phyloP scores from a whole-genome alignment of 148 eudicot species.

The Vaccinium corymbosum region DNA sequence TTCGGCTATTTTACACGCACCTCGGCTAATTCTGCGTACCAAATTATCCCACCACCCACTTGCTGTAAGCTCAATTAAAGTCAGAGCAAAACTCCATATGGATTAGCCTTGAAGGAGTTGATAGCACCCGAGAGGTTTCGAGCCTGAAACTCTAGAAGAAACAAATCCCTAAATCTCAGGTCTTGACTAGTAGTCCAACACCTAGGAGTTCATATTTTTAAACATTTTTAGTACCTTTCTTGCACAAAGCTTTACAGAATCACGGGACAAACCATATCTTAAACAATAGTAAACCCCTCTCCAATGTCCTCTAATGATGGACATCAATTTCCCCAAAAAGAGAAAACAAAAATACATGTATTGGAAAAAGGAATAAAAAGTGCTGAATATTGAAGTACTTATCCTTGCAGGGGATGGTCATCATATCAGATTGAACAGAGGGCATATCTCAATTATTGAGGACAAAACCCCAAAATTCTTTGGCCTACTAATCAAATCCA shows the following conservation, averaged over 20 bases:
- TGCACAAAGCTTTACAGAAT: background rate
- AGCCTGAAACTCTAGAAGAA: too few relatives aligned
- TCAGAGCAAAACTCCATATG: too few relatives aligned
- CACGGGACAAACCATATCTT: background rate
- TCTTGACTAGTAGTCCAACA: too few relatives aligned
- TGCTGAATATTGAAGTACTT: background rate
- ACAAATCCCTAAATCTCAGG: too few relatives aligned
- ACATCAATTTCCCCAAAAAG: background rate
- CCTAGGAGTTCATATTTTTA: too few relatives aligned
- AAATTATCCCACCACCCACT: too few relatives aligned
- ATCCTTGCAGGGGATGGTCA: slow-evolving; percentile 22
- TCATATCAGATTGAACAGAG: background rate
- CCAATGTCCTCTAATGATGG: background rate
- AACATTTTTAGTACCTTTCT: background rate
- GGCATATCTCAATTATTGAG: slow-evolving; percentile 20
- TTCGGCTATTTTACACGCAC: too few relatives aligned
- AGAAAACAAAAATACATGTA: background rate
- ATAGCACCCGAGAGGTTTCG: too few relatives aligned
- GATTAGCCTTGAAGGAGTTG: too few relatives aligned
- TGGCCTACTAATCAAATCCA: slow-evolving; percentile 21
- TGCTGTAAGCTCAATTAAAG: too few relatives aligned
- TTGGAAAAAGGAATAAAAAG: background rate
- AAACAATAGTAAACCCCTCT: background rate
- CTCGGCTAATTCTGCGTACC: too few relatives aligned
- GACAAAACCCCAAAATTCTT: slow-evolving; percentile 13